Conservation (phyloP, 129 eudicot species). For the Pulicaria dysenterica region DNA sequence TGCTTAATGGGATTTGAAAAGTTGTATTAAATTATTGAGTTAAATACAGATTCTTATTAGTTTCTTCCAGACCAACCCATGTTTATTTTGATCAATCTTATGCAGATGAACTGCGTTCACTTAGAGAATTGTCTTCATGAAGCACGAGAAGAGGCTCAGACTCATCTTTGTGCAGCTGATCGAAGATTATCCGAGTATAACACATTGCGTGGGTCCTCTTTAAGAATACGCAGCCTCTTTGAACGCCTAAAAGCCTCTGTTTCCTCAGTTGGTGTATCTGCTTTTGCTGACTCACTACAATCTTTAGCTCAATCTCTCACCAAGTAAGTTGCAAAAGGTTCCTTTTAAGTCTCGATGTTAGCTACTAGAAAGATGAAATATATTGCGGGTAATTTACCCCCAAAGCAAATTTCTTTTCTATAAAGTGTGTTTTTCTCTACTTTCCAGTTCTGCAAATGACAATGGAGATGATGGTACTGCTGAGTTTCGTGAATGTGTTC, state of each 20-base stretch:
- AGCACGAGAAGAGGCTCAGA: slow-evolving; percentile 93
- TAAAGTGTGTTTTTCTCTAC: not conserved
- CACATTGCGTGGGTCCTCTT: slow-evolving; percentile 68
- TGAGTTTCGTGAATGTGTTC: slow-evolving; percentile 77
- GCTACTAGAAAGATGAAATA: too few relatives aligned
- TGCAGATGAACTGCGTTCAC: slow-evolving; percentile 89
- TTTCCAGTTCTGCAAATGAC: slow-evolving; percentile 57
- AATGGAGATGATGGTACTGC: slow-evolving; percentile 68
- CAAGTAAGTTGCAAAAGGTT: slow-evolving; percentile 46
- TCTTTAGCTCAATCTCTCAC: slow-evolving; percentile 77
- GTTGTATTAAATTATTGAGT: too few relatives aligned
- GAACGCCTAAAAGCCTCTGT: slow-evolving; percentile 75
- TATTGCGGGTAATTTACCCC: too few relatives aligned
- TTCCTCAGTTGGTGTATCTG: slow-evolving; percentile 55
- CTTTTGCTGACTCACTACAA: slow-evolving; percentile 69
- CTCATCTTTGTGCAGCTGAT: slow-evolving; percentile 85
- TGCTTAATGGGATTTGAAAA: too few relatives aligned
- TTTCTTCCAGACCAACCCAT: not conserved
- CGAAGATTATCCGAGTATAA: slow-evolving; percentile 75
- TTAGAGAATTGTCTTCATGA: slow-evolving; percentile 89
- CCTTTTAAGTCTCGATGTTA: slow-evolving; percentile 11
- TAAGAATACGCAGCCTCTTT: slow-evolving; percentile 74
- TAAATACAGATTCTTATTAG: not conserved
- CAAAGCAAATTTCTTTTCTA: too few relatives aligned
- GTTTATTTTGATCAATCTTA: not conserved